phyloP scores from a whole-genome alignment of 805 yeast species.

The Candida vartiovaarae region DNA sequence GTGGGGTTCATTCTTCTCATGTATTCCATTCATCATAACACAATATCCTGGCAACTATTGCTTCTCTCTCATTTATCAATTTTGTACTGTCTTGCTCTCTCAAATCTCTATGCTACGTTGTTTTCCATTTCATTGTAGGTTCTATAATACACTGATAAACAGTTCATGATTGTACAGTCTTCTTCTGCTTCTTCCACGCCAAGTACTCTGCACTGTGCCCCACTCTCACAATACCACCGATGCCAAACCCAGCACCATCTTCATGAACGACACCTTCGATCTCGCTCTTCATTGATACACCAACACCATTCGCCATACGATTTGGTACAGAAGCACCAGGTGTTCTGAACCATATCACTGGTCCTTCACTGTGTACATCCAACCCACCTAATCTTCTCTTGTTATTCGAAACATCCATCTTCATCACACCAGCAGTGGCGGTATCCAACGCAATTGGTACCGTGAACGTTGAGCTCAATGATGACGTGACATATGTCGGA shows the following conservation, averaged over 20 bases:
- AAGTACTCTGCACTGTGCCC: constrained; percentile 74
- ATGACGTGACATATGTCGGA: constrained; percentile 19
- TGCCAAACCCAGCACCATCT: constrained; percentile 21
- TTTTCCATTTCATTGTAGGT: too few species aligned
- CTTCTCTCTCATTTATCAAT: too few species aligned
- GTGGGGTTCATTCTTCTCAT: neutral
- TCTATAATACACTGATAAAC: neutral
- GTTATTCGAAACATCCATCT: constrained; percentile 28
- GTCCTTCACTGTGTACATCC: constrained; percentile 24
- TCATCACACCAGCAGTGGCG: constrained; percentile 21
- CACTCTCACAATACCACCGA: constrained; percentile 29
- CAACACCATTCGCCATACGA: constrained; percentile 25
- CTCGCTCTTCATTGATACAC: constrained; percentile 13
- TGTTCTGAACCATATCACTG: constrained; percentile 60
- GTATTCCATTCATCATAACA: too few species aligned
- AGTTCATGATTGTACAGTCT: too few species aligned
- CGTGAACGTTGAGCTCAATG: constrained; percentile 27
- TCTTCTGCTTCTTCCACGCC: constrained; percentile 41
- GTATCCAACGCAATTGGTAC: constrained; percentile 21
- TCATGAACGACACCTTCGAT: constrained; percentile 5
- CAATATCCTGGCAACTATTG: too few species aligned
- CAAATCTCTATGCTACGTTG: too few species aligned
- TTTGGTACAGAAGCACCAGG: constrained; percentile 47
- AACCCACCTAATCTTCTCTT: constrained; percentile 21
- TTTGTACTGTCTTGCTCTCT: too few species aligned